These are phyloP conservation scores for Coprinopsis cinerea DNA, from an alignment of 768 basidiomycete genomes.

Conservation along the genomic window DNA sequence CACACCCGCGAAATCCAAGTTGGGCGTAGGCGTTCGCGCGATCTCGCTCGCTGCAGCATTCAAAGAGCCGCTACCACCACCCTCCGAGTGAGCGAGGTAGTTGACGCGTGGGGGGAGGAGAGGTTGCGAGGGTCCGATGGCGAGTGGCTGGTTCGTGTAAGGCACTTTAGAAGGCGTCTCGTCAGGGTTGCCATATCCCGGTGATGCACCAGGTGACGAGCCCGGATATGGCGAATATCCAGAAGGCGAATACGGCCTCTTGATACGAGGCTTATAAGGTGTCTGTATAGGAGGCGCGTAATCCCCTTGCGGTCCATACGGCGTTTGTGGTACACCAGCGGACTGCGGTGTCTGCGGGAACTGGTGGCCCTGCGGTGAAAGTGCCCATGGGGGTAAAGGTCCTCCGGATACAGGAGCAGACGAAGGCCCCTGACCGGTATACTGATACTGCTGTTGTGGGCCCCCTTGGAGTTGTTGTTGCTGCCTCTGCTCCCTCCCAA, in stretches of 20 bases:
- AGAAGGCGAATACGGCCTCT: conserved; percentile 43
- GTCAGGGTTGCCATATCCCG: conserved; percentile 29
- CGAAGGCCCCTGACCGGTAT: not conserved
- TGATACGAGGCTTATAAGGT: conserved; percentile 71
- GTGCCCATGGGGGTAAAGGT: not conserved
- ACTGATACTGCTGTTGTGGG: conserved; percentile 4
- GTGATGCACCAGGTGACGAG: conserved; percentile 28
- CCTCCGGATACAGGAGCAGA: not conserved
- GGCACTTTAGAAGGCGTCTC: conserved; percentile 49
- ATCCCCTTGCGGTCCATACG: conserved; percentile 24
- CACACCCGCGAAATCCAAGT: conserved; percentile 61
- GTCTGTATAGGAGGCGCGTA: conserved; percentile 44
- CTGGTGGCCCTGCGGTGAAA: not conserved
- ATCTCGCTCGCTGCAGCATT: no score
- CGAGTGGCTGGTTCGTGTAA: conserved; percentile 42
- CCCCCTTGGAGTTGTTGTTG: conserved; percentile 5
- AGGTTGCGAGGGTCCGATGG: conserved; percentile 19
- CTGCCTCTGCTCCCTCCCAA: conserved; percentile 44
- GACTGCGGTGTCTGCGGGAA: conserved; percentile 29
- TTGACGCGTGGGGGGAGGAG: conserved; percentile 43
- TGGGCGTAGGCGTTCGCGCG: conserved; percentile 67
- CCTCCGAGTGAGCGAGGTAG: conserved; percentile 22
- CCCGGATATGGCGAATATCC: conserved; percentile 17
- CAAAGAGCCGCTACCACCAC: conserved; percentile 32
- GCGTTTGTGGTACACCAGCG: conserved; percentile 21